phyloP scores from a whole-genome alignment of 2,329 filamentous ascomycete genomes.

The Drechslerella dactyloides region DNA sequence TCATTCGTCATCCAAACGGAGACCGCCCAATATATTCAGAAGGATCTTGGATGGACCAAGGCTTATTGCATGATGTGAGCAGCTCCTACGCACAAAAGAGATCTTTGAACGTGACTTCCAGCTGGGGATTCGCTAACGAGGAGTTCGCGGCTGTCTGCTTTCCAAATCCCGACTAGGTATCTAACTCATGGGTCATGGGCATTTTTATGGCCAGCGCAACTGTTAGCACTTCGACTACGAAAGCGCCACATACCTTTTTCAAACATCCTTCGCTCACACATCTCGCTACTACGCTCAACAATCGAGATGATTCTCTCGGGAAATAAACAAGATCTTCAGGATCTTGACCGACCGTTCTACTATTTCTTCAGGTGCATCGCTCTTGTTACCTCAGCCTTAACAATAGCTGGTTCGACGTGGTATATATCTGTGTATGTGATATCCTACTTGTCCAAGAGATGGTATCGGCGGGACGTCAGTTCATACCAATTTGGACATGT shows the following conservation, averaged over 20 bases:
- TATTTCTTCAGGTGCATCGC: constrained; percentile 83
- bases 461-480: not conserved
- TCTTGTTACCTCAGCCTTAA: constrained; percentile 82
- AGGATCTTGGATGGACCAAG: constrained; percentile 91
- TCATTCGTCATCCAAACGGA: constrained; percentile 91
- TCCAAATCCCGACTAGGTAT: constrained; percentile 60
- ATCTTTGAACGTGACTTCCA: constrained; percentile 22
- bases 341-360: constrained; percentile 63
- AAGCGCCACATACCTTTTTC: constrained; percentile 79
- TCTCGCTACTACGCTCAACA: constrained; percentile 69
- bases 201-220: constrained; percentile 83
- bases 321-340: constrained; percentile 58
- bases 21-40: constrained; percentile 92
- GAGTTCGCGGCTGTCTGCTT: not conserved
- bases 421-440: constrained; percentile 75
- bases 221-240: constrained; percentile 78
- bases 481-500: not conserved
- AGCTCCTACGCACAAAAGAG: constrained; percentile 8
- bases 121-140: constrained; percentile 3
- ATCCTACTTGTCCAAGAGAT: not conserved
- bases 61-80: constrained; percentile 96
- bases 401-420: constrained; percentile 90
- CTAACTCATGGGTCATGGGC: constrained; percentile 94
- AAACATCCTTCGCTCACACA: constrained; percentile 80
- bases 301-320: constrained; percentile 79